Evolutionary conservation across 352 stramenopile genomes (phyloP).

Genomic region (Pythium guiyangense): DNA sequence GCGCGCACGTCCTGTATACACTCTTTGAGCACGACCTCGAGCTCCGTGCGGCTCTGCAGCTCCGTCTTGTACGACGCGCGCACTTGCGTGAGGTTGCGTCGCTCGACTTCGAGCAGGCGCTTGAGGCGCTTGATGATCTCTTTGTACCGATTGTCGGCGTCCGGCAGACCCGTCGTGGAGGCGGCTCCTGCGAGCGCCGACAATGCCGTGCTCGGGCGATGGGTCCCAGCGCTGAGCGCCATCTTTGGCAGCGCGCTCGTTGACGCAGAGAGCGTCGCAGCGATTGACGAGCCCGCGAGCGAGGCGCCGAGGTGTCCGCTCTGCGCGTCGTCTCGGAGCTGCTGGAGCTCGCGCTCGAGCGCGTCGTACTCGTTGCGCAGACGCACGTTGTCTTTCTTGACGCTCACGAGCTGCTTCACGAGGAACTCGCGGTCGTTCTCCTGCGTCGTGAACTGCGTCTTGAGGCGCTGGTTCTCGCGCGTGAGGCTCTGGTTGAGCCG

Average conservation of each 20-base stretch:
- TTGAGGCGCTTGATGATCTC: constrained; percentile 92
- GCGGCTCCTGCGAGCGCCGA: constrained; percentile 3
- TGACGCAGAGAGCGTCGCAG: constrained; percentile 17
- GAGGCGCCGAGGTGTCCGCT: no score
- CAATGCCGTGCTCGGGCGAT: constrained; percentile 22
- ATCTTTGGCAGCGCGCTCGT: constrained; percentile 38
- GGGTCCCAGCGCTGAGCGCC: background rate
- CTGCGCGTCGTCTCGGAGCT: no score
- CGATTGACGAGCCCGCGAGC: constrained; percentile 1
- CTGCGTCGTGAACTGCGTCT: no score
- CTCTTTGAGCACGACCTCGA: constrained; percentile 76
- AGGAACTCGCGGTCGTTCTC: no score
- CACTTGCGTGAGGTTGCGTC: constrained; percentile 73
- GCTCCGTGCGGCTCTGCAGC: constrained; percentile 70
- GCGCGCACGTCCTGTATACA: constrained; percentile 82
- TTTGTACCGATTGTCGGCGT: constrained; percentile 85
- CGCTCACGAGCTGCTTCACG: no score
- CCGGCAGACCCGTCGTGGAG: constrained; percentile 9
- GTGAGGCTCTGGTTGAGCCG: constrained; percentile 88
- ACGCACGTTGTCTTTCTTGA: no score
- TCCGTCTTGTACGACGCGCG: constrained; percentile 65
- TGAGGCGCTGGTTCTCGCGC: no score
- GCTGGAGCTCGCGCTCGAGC: no score
- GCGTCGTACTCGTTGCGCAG: no score
- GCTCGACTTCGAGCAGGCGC: constrained; percentile 82